A percentile compares a stretch with the other conserved stretches of the same genome.
These are phyloP conservation scores for Beauveria sp. DNA, from an alignment of 2,329 filamentous ascomycete genomes.

Conservation along the genomic window DNA sequence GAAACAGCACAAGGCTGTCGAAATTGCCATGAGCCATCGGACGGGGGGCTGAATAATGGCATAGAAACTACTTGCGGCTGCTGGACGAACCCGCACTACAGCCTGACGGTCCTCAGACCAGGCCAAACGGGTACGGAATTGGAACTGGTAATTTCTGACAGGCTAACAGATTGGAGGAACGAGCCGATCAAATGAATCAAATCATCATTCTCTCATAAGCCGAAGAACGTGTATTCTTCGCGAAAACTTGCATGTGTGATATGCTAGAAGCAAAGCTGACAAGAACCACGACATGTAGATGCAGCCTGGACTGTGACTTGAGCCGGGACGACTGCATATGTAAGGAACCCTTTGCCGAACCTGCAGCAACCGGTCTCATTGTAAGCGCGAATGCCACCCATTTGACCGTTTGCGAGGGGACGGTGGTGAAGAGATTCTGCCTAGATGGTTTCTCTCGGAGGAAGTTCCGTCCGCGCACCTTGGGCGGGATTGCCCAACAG, in stretches of 20 bases:
- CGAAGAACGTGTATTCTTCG: neutral
- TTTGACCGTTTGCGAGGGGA: neutral
- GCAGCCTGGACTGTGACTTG: neutral
- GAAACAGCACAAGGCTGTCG: neutral
- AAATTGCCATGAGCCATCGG: neutral
- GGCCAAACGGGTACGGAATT: neutral
- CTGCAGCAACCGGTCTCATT: neutral
- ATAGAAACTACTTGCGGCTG: neutral
- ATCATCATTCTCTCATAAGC: neutral
- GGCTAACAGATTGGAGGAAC: neutral
- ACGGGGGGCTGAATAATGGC: neutral
- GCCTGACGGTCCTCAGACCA: neutral
- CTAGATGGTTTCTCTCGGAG: neutral
- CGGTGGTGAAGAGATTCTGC: neutral
- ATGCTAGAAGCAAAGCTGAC: neutral
- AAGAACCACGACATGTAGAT: neutral
- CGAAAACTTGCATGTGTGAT: neutral
- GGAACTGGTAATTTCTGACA: neutral
- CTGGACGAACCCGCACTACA: neutral
- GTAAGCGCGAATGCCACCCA: neutral
- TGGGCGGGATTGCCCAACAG: too few relatives aligned
- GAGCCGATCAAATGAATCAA: neutral
- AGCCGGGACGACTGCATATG: neutral
- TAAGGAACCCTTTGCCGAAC: neutral
- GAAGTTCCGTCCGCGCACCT: too few relatives aligned